Evolutionary conservation across 2,329 filamentous ascomycete genomes (phyloP), one percentile per base, ranked within the genome.

Genomic region (Dryadomyces quercivorus): DNA sequence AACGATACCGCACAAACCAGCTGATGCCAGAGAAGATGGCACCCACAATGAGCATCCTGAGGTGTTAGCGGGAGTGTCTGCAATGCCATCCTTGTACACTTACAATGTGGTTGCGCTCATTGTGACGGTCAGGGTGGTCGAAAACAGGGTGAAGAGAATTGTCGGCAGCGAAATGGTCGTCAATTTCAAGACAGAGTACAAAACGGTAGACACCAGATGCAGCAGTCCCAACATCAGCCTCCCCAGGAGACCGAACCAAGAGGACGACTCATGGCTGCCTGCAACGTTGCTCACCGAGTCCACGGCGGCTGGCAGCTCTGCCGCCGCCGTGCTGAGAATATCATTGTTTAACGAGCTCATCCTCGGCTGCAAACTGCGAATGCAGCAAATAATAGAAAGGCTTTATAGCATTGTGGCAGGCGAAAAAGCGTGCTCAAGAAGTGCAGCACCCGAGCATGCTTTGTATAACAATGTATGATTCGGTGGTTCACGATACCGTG

Each of bases 61-160:
- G 26, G 3, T 5, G 13, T 22, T 18, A 40, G 22, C 15, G 4
- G 4, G 26, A 31, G 26, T n/a, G n/a, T n/a, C n/a, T n/a, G n/a
- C n/a, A n/a, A n/a, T n/a, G n/a, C n/a, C n/a, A n/a, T n/a, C n/a
- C n/a, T n/a, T n/a, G n/a, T n/a, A n/a, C n/a, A n/a, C 83, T 66
- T 81, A 94, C 83, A 98, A 70, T 18, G 93, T 98, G 20, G 92
- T 97, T 62, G 93, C 92, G 67, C 97, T 97, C 91, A 98, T 94
- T 12, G 93, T 98, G 65, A 98, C 88, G 0, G 93, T 98, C 74
- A 95, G 75, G 68, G 88, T 96, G 59, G 89, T 92, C 6, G 90
- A 95, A 65, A 95, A 88, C 58, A 95, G 75, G 6, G 84, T 87
- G 67, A 95, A 98, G 18, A 97, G 79, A 69, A 93, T 82, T 66